Evolutionary conservation across 306 rosid species (phyloP).

Genomic region (Morella rubra): DNA sequence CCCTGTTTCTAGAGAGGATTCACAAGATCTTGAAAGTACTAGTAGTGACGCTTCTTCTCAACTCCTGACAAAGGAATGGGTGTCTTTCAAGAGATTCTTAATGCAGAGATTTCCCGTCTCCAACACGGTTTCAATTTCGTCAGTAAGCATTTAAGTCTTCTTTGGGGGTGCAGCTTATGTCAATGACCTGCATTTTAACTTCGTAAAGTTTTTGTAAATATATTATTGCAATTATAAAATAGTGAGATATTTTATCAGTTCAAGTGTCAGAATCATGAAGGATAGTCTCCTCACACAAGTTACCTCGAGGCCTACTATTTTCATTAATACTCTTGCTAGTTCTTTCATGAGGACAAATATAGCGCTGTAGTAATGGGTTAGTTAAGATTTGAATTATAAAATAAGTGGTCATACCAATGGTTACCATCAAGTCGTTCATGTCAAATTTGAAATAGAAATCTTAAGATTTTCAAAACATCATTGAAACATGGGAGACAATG

Average conservation of each 20-base stretch:
- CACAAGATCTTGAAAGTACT: slow-evolving; percentile 31
- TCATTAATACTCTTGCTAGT: not conserved
- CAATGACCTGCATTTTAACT: slow-evolving; percentile 20
- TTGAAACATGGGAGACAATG: not conserved
- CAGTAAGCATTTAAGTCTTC: slow-evolving; percentile 50
- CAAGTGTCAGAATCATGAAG: slow-evolving; percentile 10
- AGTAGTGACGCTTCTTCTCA: slow-evolving; percentile 35
- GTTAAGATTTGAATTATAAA: not conserved
- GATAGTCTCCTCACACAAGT: not conserved
- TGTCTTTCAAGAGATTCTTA: slow-evolving; percentile 69
- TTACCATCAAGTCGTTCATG: not conserved
- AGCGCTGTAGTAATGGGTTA: not conserved
- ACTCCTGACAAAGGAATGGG: slow-evolving; percentile 68
- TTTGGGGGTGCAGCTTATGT: slow-evolving; percentile 6
- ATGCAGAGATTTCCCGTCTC: slow-evolving; percentile 85
- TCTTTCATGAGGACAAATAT: not conserved
- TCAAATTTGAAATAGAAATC: not conserved
- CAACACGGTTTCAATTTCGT: slow-evolving; percentile 70
- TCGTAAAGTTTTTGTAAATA: not conserved
- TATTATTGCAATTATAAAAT: no score
- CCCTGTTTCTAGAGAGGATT: slow-evolving; percentile 23
- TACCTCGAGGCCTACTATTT: not conserved
- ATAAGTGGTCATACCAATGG: not conserved
- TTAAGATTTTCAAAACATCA: not conserved
- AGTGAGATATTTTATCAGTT: no score